These are phyloP conservation scores for Kurtzmaniella natalensis DNA, from an alignment of 1,139 yeast species.

Conservation along the genomic window DNA sequence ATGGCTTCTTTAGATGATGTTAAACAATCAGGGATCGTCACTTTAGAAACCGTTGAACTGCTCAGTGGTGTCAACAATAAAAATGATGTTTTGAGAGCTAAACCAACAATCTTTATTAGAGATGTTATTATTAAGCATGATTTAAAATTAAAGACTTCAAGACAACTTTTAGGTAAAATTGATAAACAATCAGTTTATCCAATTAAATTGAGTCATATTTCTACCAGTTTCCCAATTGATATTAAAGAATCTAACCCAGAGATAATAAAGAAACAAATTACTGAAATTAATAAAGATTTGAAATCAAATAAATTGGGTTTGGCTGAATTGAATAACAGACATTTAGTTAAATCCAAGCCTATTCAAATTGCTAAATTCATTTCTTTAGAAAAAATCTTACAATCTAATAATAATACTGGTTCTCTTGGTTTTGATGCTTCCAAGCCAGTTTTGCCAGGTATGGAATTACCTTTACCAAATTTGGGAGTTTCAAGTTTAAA, in stretches of 20 bases:
- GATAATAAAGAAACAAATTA: conserved; percentile 32
- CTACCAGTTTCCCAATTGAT: conserved; percentile 55
- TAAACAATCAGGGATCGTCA: conserved; percentile 58
- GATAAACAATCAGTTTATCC: conserved; percentile 86
- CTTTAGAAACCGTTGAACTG: conserved; percentile 61
- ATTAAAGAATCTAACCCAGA: conserved; percentile 28
- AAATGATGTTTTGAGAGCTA: conserved; percentile 47
- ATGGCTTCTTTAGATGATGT: conserved; percentile 64
- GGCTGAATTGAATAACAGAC: conserved; percentile 76
- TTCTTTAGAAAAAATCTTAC: conserved; percentile 61
- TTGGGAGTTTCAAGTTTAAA: conserved; percentile 64
- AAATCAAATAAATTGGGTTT: conserved; percentile 70
- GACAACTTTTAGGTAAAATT: conserved; percentile 64
- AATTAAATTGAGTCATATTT: conserved; percentile 71
- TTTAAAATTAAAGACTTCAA: conserved; percentile 69
- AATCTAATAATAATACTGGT: conserved; percentile 61
- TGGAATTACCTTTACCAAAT: conserved; percentile 68
- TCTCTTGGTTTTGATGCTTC: conserved; percentile 59
- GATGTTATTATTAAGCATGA: conserved; percentile 80
- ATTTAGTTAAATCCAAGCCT: conserved; percentile 71
- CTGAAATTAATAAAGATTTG: conserved; percentile 46
- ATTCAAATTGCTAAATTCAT: conserved; percentile 67
- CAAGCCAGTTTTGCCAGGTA: conserved; percentile 66
- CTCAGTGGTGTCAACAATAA: conserved; percentile 59
- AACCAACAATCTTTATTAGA: conserved; percentile 74